Conservation (phyloP, 139 green algal species). For the Prasinococcaceae sp. region DNA sequence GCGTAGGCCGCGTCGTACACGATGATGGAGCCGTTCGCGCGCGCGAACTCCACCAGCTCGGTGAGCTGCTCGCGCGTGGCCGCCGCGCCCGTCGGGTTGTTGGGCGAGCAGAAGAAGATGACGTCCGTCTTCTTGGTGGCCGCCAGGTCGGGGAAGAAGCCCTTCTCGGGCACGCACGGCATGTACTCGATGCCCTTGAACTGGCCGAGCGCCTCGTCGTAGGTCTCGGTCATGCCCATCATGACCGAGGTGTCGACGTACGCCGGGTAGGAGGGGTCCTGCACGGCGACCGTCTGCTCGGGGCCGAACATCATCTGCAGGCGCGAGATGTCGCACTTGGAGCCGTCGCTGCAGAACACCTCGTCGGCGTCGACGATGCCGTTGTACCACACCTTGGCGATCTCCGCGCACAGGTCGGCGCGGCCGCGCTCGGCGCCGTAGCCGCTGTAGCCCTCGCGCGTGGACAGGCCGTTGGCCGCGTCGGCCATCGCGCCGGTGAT, state of each 20-base stretch:
- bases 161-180: slow-evolving; percentile 76
- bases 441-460: slow-evolving; percentile 84
- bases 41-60: slow-evolving; percentile 74
- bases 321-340: slow-evolving; percentile 95
- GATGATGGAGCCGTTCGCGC: slow-evolving; percentile 70
- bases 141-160: slow-evolving; percentile 93
- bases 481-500: slow-evolving; percentile 54
- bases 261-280: slow-evolving; percentile 97
- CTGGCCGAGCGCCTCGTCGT: slow-evolving; percentile 47
- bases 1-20: slow-evolving; percentile 97
- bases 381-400: slow-evolving; percentile 71
- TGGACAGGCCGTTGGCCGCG: slow-evolving; percentile 65
- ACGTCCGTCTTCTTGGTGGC: slow-evolving; percentile 71
- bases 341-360: slow-evolving; percentile 94
- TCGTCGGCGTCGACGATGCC: slow-evolving; percentile 51
- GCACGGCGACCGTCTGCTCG: slow-evolving; percentile 29
- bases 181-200: slow-evolving; percentile 92
- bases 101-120: slow-evolving; percentile 99
- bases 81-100: slow-evolving; percentile 65
- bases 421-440: slow-evolving; percentile 93
- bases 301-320: slow-evolving; percentile 68
- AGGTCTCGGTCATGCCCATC: slow-evolving; percentile 80
- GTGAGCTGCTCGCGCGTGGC: slow-evolving; percentile 81
- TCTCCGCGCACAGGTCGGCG: slow-evolving; percentile 50
- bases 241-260: slow-evolving; percentile 99